A percentile compares a stretch with the other conserved stretches of the same genome.
phyloP scores from a whole-genome alignment of 2,329 filamentous ascomycete species.

The Leptosphaerulina australis region DNA sequence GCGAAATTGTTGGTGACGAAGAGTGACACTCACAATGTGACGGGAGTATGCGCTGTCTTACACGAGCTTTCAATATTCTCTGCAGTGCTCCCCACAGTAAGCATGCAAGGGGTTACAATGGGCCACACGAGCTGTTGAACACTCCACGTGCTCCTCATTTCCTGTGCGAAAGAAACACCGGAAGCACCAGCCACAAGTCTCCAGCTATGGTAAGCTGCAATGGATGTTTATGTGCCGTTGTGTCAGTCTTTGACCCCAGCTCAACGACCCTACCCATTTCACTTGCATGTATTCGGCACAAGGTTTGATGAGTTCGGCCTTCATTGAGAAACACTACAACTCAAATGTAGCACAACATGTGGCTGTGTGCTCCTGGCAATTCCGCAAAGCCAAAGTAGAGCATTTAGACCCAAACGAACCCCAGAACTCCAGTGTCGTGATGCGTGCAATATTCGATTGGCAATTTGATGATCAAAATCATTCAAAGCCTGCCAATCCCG shows the following conservation, averaged over 20 bases:
- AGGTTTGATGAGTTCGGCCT: constrained; percentile 9
- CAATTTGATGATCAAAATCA: background rate
- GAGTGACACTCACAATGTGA: background rate
- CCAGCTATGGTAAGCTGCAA: background rate
- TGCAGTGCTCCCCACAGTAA: background rate
- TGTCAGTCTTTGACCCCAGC: background rate
- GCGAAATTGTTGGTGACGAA: background rate
- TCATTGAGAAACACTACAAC: background rate
- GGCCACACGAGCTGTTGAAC: background rate
- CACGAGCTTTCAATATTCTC: constrained; percentile 10
- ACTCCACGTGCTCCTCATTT: background rate
- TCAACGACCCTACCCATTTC: background rate
- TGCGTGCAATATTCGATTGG: background rate
- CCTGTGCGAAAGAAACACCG: background rate
- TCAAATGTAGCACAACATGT: background rate
- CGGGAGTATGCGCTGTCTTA: constrained; percentile 2
- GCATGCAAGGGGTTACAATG: background rate
- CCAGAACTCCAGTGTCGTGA: constrained; percentile 4
- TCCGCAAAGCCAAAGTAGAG: background rate
- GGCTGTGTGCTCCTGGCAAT: no score
- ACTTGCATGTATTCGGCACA: background rate
- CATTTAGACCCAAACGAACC: background rate
- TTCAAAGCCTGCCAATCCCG: constrained; percentile 43
- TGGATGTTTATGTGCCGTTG: constrained; percentile 3
- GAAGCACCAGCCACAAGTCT: background rate